Evolutionary conservation across 1,284 basidiomycete species (phyloP).

Genomic region (Anthracocystis panici-leucophaei): DNA sequence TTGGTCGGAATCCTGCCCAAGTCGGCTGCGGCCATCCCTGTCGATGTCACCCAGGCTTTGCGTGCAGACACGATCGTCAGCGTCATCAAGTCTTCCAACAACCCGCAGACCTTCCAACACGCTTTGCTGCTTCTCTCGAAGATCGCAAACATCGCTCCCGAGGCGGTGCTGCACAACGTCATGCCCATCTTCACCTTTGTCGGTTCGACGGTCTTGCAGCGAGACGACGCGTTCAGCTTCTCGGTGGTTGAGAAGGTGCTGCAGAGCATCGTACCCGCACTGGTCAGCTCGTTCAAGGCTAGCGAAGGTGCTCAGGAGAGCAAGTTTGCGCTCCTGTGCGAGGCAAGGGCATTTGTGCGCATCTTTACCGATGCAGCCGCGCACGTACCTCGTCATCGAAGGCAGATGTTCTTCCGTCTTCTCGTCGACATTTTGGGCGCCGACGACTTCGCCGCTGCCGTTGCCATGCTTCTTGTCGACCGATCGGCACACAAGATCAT

Average conservation of each 20-base stretch:
- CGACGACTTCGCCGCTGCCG: constrained; percentile 83
- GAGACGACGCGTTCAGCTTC: constrained; percentile 95
- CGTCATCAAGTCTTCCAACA: constrained; percentile 75
- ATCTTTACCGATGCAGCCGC: constrained; percentile 88
- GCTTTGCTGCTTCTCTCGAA: constrained; percentile 89
- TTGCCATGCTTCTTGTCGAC: constrained; percentile 88
- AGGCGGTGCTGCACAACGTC: constrained; percentile 90
- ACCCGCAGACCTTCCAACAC: constrained; percentile 94
- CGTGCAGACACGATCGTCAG: constrained; percentile 63
- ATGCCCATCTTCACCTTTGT: constrained; percentile 99
- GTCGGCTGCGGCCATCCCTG: constrained; percentile 33
- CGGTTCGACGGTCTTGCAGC: constrained; percentile 94
- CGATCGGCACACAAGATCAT: constrained; percentile 81
- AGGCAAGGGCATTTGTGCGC: constrained; percentile 76
- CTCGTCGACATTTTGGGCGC: constrained; percentile 87
- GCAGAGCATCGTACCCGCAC: constrained; percentile 91
- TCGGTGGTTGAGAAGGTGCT: constrained; percentile 95
- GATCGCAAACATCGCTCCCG: constrained; percentile 85
- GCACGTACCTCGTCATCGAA: constrained; percentile 87
- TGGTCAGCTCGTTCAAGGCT: constrained; percentile 73
- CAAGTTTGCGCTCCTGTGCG: constrained; percentile 56
- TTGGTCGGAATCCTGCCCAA: constrained; percentile 74
- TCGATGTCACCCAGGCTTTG: constrained; percentile 55
- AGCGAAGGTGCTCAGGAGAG: constrained; percentile 51
- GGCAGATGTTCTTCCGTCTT: constrained; percentile 89